Conservation (phyloP, 768 basidiomycete species). For the Paxillus rubicundulus region DNA sequence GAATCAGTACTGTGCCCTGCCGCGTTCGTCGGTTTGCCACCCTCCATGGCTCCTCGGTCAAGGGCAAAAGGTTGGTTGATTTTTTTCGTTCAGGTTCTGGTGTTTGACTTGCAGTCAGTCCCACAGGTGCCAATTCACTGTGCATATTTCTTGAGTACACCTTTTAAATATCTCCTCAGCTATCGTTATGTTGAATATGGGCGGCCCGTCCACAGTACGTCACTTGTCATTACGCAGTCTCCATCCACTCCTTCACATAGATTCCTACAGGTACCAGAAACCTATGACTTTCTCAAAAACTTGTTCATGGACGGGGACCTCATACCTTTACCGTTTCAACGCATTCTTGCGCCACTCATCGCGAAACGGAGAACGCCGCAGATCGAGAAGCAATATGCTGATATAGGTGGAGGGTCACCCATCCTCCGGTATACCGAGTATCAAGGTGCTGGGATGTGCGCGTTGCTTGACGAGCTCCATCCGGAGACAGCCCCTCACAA, state of each 20-base stretch:
- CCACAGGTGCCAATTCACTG: conserved; percentile 49
- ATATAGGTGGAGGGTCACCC: conserved; percentile 95
- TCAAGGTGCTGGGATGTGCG: conserved; percentile 89
- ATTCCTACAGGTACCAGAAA: conserved; percentile 74
- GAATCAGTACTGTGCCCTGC: conserved; percentile 20
- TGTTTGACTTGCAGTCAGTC: conserved; percentile 38
- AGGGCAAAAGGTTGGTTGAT: conserved; percentile 43
- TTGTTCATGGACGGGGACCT: conserved; percentile 92
- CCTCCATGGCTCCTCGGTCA: conserved; percentile 36
- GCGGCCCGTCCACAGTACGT: conserved; percentile 87
- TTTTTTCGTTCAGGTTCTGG: not conserved
- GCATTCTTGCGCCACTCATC: conserved; percentile 81
- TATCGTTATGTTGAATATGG: conserved; percentile 99
- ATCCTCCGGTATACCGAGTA: conserved; percentile 86
- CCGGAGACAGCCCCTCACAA: conserved; percentile 95
- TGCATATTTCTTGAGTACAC: conserved; percentile 10
- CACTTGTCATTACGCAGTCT: not conserved
- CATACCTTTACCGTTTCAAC: conserved; percentile 93
- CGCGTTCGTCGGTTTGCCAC: conserved; percentile 44
- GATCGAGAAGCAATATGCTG: conserved; percentile 92
- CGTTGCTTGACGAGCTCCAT: conserved; percentile 90
- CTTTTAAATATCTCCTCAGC: conserved; percentile 42
- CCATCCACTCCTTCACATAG: not conserved
- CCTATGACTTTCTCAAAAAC: conserved; percentile 87
- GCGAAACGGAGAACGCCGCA: conserved; percentile 86